A percentile compares a stretch with the other conserved stretches of the same genome.
Evolutionary conservation across 768 basidiomycete species (phyloP).

Genomic region (Trametes cubensis): DNA sequence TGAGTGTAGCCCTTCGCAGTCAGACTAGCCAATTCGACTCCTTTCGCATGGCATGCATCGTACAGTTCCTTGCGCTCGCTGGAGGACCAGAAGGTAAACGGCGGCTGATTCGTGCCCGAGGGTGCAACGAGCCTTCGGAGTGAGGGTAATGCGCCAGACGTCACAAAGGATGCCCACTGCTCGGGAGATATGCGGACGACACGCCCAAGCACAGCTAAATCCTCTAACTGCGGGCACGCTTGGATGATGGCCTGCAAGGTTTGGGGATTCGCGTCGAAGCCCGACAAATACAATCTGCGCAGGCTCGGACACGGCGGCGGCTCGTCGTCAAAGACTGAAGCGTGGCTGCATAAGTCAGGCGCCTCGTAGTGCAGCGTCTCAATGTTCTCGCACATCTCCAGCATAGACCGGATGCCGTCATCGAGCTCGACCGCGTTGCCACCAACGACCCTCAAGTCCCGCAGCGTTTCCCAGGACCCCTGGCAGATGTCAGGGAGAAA

Average conservation of each 20-base stretch:
- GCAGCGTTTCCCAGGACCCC: slow-evolving; percentile 38
- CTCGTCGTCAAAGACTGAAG: slow-evolving; percentile 39
- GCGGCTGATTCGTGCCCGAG: slow-evolving; percentile 43
- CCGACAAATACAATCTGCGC: slow-evolving; percentile 44
- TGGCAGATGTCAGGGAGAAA: slow-evolving; percentile 43
- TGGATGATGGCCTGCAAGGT: slow-evolving; percentile 39
- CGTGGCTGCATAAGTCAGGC: slow-evolving; percentile 28
- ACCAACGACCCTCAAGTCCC: slow-evolving; percentile 42
- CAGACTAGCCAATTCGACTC: slow-evolving; percentile 10
- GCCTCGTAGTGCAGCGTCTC: slow-evolving; percentile 49
- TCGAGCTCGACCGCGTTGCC: slow-evolving; percentile 39
- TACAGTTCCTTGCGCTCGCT: slow-evolving; percentile 22
- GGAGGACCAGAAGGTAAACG: slow-evolving; percentile 42
- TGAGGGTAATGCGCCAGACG: slow-evolving; percentile 37
- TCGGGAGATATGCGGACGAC: slow-evolving; percentile 38
- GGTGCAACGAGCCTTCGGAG: slow-evolving; percentile 43
- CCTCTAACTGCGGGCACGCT: slow-evolving; percentile 43
- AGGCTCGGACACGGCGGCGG: slow-evolving; percentile 34
- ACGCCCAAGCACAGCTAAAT: slow-evolving; percentile 46
- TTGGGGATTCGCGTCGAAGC: slow-evolving; percentile 43
- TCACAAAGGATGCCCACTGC: slow-evolving; percentile 48
- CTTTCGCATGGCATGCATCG: slow-evolving; percentile 28
- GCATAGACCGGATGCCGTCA: slow-evolving; percentile 44
- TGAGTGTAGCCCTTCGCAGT: background rate
- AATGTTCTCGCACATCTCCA: slow-evolving; percentile 44